Evolutionary conservation across 176 grass and related monocot genomes (phyloP).

Genomic region (Aegilops speltoides): DNA sequence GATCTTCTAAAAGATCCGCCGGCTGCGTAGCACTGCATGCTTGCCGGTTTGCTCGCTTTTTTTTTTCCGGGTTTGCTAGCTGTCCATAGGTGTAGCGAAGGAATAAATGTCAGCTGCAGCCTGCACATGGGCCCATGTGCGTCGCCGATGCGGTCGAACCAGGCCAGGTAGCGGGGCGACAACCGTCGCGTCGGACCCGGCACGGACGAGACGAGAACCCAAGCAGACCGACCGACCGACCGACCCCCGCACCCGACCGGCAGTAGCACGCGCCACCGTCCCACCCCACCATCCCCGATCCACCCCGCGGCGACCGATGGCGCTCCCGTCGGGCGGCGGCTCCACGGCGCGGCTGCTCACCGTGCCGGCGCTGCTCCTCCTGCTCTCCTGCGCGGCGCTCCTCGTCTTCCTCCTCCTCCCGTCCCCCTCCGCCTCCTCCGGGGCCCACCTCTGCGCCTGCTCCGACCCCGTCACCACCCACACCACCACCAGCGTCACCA

Average conservation of each 20-base stretch:
- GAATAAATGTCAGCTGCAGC: too few species aligned
- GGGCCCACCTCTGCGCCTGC: constrained; percentile 45
- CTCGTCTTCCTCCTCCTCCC: constrained; percentile 59
- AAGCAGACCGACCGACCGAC: not conserved
- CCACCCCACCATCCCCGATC: constrained; percentile 5
- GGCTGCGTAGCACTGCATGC: too few species aligned
- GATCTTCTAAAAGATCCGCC: too few species aligned
- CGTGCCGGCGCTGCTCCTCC: constrained; percentile 56
- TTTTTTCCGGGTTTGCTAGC: too few species aligned
- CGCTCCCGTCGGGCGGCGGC: constrained; percentile 41
- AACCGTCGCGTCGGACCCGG: not conserved
- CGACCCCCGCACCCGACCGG: not conserved
- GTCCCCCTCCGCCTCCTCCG: constrained; percentile 25
- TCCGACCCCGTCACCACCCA: constrained; percentile 41
- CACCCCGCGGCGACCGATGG: constrained; percentile 47
- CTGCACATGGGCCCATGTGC: too few species aligned
- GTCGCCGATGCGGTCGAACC: constrained; percentile 7
- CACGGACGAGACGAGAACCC: not conserved
- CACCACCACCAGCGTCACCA: constrained; percentile 51
- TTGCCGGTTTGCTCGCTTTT: too few species aligned
- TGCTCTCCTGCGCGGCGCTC: constrained; percentile 48
- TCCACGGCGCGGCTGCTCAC: constrained; percentile 52
- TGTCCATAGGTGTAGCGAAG: too few species aligned
- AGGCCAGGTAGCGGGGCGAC: not conserved
- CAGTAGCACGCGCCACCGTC: not conserved